Evolutionary conservation across 2,329 filamentous ascomycete genomes (phyloP).

Genomic region (Botryotinia globosa): DNA sequence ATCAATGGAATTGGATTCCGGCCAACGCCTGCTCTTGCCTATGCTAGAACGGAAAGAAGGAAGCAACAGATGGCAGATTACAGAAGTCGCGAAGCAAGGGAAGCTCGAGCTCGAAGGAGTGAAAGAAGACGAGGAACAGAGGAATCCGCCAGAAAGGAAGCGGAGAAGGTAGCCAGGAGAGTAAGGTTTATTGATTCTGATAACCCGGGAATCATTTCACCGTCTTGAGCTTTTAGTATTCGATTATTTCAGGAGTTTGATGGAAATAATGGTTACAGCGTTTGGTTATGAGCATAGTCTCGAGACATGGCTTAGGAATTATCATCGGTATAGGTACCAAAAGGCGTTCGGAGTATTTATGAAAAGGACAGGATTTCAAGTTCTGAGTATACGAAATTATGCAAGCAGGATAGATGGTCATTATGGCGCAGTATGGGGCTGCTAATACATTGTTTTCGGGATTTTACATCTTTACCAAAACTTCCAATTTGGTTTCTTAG

Average conservation of each 20-base stretch:
- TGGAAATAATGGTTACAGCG: not conserved
- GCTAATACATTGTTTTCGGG: not conserved
- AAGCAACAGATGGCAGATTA: slow-evolving; percentile 62
- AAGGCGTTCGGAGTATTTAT: not conserved
- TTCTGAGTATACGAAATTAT: not conserved
- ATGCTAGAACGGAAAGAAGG: slow-evolving; percentile 55
- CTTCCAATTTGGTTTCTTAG: slow-evolving; percentile 35
- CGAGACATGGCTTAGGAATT: not conserved
- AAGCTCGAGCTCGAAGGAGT: slow-evolving; percentile 56
- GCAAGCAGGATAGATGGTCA: not conserved
- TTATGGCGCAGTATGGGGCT: slow-evolving; percentile 9
- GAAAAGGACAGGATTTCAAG: slow-evolving; percentile 3
- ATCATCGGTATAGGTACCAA: not conserved
- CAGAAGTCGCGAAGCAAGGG: slow-evolving; percentile 57
- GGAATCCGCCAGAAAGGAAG: slow-evolving; percentile 23
- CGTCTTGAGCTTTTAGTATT: slow-evolving; percentile 21
- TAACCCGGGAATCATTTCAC: slow-evolving; percentile 23
- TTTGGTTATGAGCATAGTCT: slow-evolving; percentile 6
- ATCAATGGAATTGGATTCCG: slow-evolving; percentile 68
- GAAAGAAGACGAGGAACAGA: slow-evolving; percentile 46
- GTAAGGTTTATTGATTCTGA: slow-evolving; percentile 35
- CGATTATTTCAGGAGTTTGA: not conserved
- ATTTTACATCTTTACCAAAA: slow-evolving; percentile 33
- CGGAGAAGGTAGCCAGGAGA: slow-evolving; percentile 29
- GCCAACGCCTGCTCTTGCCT: slow-evolving; percentile 59